Conservation (phyloP, 768 basidiomycete genomes). For the Amanita molliuscula region DNA sequence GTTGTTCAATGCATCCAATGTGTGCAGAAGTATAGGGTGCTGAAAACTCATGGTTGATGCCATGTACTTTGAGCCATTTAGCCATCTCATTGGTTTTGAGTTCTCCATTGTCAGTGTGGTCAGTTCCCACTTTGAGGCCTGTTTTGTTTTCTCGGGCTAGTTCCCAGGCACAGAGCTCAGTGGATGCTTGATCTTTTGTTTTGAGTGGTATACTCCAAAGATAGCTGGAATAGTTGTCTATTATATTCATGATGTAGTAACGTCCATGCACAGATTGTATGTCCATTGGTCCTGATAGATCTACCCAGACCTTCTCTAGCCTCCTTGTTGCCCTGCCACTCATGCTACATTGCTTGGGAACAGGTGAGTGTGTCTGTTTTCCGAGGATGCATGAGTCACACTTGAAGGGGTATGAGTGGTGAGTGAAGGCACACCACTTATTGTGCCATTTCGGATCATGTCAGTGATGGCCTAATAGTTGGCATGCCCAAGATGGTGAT, state of each 20-base stretch:
- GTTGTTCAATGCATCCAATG: slow-evolving; percentile 24
- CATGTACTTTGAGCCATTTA: slow-evolving; percentile 9
- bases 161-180: slow-evolving; percentile 18
- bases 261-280: slow-evolving; percentile 16
- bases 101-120: slow-evolving; percentile 16
- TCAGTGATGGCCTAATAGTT: slow-evolving; percentile 6
- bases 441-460: slow-evolving; percentile 9
- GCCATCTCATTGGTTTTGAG: slow-evolving; percentile 13
- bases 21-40: slow-evolving; percentile 23
- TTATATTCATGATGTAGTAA: slow-evolving; percentile 20
- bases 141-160: slow-evolving; percentile 13
- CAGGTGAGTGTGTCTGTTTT: too few species aligned
- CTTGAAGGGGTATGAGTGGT: background rate
- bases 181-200: slow-evolving; percentile 16
- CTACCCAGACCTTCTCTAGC: too few species aligned
- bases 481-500: slow-evolving; percentile 16
- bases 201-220: slow-evolving; percentile 23
- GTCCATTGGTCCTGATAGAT: too few species aligned
- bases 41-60: slow-evolving; percentile 12
- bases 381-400: slow-evolving; percentile 3
- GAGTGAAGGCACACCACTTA: slow-evolving; percentile 9
- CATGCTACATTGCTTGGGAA: too few species aligned
- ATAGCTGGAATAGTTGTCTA: too few species aligned
- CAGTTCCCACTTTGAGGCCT: slow-evolving; percentile 8
- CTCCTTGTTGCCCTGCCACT: too few species aligned